Evolutionary conservation across 2,329 filamentous ascomycete species (phyloP).

Genomic region (Venturiaceae sp.): DNA sequence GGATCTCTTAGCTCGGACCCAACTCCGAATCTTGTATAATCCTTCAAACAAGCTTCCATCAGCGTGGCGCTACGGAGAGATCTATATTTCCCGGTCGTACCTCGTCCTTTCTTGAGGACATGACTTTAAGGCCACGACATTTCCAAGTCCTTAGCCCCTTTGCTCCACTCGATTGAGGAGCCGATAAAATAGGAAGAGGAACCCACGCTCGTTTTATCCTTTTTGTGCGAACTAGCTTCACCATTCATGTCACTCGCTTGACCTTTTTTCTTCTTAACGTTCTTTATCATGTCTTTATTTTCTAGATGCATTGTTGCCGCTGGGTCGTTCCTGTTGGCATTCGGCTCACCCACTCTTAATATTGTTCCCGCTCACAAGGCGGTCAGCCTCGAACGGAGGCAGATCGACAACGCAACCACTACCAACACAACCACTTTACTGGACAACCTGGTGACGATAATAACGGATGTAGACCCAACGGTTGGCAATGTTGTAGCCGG

Average conservation of each 20-base stretch:
- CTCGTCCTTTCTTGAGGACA: background rate
- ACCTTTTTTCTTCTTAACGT: background rate
- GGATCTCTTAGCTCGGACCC: background rate
- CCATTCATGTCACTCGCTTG: background rate
- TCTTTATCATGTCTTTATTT: background rate
- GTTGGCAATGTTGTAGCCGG: background rate
- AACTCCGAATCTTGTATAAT: background rate
- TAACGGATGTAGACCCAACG: background rate
- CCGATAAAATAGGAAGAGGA: background rate
- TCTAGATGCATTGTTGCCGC: background rate
- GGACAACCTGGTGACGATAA: background rate
- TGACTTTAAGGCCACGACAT: background rate
- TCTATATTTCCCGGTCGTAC: background rate
- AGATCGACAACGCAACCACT: background rate
- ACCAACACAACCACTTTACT: background rate
- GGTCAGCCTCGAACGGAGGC: background rate
- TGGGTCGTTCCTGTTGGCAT: background rate
- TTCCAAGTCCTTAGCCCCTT: background rate
- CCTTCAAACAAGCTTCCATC: background rate
- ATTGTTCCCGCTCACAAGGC: background rate
- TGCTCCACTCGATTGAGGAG: background rate
- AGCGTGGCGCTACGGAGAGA: background rate
- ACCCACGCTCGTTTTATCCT: background rate
- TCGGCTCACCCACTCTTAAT: background rate
- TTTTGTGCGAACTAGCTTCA: background rate